Percentiles rank a stretch among this genome's conserved stretches.
Evolutionary conservation across 108 stramenopile species (phyloP).

Genomic region (Nitzschia sp.): DNA sequence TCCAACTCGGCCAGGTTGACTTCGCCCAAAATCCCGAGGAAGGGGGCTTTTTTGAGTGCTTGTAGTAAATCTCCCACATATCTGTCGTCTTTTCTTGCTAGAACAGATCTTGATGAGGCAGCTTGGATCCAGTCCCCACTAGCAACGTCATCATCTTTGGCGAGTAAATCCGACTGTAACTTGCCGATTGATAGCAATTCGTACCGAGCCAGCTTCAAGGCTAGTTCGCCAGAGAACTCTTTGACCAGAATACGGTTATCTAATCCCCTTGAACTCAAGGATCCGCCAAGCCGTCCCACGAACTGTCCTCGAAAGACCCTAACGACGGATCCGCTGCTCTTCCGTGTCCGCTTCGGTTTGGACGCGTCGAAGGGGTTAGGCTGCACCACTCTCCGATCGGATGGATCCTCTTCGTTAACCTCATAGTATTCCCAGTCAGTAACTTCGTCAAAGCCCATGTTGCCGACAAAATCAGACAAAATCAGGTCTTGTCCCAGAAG

Average conservation of each 20-base stretch:
- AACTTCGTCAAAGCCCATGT: constrained; percentile 56
- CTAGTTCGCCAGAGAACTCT: constrained; percentile 71
- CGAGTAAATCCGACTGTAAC: constrained; percentile 59
- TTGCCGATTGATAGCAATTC: constrained; percentile 51
- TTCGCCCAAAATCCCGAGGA: constrained; percentile 70
- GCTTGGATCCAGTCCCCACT: constrained; percentile 60
- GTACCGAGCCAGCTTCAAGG: constrained; percentile 46
- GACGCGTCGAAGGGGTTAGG: constrained; percentile 72
- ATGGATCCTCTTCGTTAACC: constrained; percentile 36
- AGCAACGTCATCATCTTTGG: constrained; percentile 13
- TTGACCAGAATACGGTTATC: constrained; percentile 74
- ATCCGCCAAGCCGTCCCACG: constrained; percentile 48
- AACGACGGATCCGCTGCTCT: constrained; percentile 68
- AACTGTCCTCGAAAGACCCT: constrained; percentile 81
- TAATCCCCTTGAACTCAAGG: constrained; percentile 56
- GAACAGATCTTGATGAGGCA: constrained; percentile 53
- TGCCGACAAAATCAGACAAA: constrained; percentile 68
- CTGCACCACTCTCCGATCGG: constrained; percentile 48
- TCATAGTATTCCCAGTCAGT: constrained; percentile 80
- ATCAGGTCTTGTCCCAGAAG: constrained; percentile 67
- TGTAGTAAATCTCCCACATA: constrained; percentile 50
- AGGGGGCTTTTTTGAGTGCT: constrained; percentile 38
- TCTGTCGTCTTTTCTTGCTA: constrained; percentile 56
- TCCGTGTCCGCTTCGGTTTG: constrained; percentile 67
- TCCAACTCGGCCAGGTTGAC: constrained; percentile 79